These are phyloP conservation scores for Ceratocystis ficicola DNA, from an alignment of 2,329 filamentous ascomycete species.

Conservation along the genomic window DNA sequence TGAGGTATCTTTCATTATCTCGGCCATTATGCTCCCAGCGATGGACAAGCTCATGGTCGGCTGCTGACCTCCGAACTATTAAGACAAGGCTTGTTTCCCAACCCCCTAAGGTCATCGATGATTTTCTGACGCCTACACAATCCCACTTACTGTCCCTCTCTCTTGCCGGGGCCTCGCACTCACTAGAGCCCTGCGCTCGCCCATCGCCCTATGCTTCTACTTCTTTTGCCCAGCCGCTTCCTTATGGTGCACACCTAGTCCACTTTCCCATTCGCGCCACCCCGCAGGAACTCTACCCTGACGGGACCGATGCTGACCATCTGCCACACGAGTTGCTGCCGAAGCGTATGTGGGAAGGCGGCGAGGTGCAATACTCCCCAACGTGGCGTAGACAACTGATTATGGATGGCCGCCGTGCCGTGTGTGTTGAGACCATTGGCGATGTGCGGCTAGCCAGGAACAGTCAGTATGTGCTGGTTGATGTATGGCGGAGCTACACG, in stretches of 20 bases:
- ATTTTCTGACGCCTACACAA: constrained; percentile 43
- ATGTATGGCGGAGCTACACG: constrained; percentile 38
- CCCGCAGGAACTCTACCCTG: constrained; percentile 52
- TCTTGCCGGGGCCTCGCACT: constrained; percentile 32
- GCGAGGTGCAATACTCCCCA: constrained; percentile 46
- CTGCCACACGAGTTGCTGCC: constrained; percentile 54
- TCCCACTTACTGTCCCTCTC: constrained; percentile 54
- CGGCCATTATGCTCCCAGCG: constrained; percentile 33
- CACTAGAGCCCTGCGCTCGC: constrained; percentile 18
- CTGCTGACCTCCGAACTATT: neutral
- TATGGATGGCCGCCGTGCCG: constrained; percentile 32
- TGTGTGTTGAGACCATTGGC: constrained; percentile 38
- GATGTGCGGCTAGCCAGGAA: constrained; percentile 30
- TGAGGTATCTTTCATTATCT: too few species aligned
- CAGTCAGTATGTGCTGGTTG: constrained; percentile 37
- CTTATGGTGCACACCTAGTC: constrained; percentile 39
- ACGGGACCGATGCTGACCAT: constrained; percentile 76
- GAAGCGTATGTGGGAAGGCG: constrained; percentile 82
- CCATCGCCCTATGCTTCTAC: constrained; percentile 20
- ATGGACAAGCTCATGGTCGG: constrained; percentile 5
- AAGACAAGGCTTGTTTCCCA: constrained; percentile 8
- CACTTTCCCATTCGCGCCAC: constrained; percentile 68
- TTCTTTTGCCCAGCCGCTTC: constrained; percentile 24
- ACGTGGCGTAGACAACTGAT: constrained; percentile 28
- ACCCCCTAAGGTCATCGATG: constrained; percentile 31